A percentile compares a stretch with the other conserved stretches of the same genome.
These are phyloP conservation scores for Dunaliella salina DNA, from an alignment of 163 green algal genomes.

Conservation along the genomic window DNA sequence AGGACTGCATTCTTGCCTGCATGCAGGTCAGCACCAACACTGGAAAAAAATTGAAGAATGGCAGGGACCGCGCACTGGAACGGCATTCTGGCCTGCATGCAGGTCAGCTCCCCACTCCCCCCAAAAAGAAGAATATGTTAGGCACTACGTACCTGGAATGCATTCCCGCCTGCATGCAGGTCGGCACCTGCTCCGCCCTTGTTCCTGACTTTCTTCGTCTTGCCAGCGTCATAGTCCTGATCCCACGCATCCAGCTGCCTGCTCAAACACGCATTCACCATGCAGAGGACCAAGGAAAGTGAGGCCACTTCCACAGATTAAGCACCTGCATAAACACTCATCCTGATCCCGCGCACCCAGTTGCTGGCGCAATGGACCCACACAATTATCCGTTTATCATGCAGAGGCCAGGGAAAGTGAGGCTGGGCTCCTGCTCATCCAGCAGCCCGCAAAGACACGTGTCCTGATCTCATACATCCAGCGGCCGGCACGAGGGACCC, in stretches of 20 bases:
- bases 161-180: not conserved
- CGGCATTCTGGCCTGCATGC: not conserved
- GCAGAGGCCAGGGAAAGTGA: no score
- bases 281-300: no score
- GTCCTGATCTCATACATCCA: no score
- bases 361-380: no score
- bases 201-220: slow-evolving; percentile 73
- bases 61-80: not conserved
- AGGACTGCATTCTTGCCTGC: not conserved
- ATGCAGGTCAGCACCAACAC: not conserved
- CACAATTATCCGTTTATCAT: no score
- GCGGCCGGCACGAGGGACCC: no score
- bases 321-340: no score
- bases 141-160: not conserved
- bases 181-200: not conserved
- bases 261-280: no score
- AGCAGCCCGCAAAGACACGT: no score
- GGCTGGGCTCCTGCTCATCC: no score
- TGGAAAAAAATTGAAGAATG: not conserved
- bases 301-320: no score
- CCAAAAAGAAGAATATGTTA: not conserved
- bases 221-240: slow-evolving; percentile 78
- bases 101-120: not conserved
- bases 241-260: slow-evolving; percentile 65
- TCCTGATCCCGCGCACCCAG: no score